phyloP scores from a whole-genome alignment of 2,329 filamentous ascomycete genomes.

The Trichoderma sp. region DNA sequence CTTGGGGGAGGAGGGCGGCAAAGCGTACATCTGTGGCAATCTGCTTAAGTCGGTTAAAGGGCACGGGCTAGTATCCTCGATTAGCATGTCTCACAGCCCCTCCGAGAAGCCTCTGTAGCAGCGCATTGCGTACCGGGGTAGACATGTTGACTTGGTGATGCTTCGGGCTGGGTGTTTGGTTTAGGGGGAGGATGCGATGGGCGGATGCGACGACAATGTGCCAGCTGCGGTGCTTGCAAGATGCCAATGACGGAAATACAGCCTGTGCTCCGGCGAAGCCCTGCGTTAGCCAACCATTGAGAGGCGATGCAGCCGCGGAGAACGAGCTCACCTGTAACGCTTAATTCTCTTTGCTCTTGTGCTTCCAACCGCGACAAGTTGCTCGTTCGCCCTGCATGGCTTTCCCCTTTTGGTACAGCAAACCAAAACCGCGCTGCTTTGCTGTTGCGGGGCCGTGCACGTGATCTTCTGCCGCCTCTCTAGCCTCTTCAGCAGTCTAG shows the following conservation, averaged over 20 bases:
- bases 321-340: conserved; percentile 24
- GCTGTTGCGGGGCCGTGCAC: conserved; percentile 30
- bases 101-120: neutral
- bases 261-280: neutral
- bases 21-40: conserved; percentile 77
- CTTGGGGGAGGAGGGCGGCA: neutral
- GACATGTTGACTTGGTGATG: conserved; percentile 37
- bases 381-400: conserved; percentile 29
- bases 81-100: conserved; percentile 27
- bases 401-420: conserved; percentile 31
- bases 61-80: conserved; percentile 62
- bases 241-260: neutral
- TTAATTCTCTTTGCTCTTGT: neutral
- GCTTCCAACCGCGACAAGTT: conserved; percentile 20
- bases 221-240: neutral
- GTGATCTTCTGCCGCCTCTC: conserved; percentile 26
- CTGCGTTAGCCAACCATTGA: neutral
- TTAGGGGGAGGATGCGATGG: neutral
- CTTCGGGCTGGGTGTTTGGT: neutral
- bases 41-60: conserved; percentile 76
- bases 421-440: conserved; percentile 1
- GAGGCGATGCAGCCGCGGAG: conserved; percentile 25
- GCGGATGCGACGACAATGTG: neutral
- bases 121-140: conserved; percentile 38
- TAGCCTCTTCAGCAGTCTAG: neutral